Base-by-base conservation (phyloP, 768 basidiomycete species). In the Kwoniella pini region DNA sequence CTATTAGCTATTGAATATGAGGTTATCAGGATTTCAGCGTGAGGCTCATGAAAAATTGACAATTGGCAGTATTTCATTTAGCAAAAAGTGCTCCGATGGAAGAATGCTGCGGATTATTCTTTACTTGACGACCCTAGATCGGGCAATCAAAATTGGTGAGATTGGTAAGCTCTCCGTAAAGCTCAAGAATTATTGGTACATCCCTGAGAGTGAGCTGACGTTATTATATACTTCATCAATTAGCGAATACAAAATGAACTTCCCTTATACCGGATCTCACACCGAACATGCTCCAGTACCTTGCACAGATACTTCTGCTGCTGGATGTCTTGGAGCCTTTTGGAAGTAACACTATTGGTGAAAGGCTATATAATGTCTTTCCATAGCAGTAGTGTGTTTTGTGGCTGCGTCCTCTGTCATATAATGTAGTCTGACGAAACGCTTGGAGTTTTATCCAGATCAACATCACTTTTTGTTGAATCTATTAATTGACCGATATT, bases 101-200 rank as follows among this genome's bases (percentile, higher is more conserved):
- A 30, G 30, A 68, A 54, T 33, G 30, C 57, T 6, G 57, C 55
- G 22, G 59, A 68, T 30, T 61, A 68, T 49, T 63, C 62, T 10
- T 51, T 68, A 28, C 59, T 60, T 10, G 44, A 48, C 28, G 54
- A 53, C 27, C 57, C 57, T 6, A 39, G 39, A 19, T 27, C 51
- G 6, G 62, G 66, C 6, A 61, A 63, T 48, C 66, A 68, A 31
- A 21, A 60, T 13, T 63, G 33, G 66, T 68, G 50, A 63, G 62
- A 49, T 4, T 7, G 12, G 17, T 21, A 4, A 4, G 4, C 49
- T n/a, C 13, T 51, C 33, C 4, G n/a, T 22, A 10, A 27, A 15
- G 7, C 15, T 36, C 7, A 36, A 15, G 7, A 15, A 7, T 15
- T 36, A 36, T 36, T n/a, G n/a, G n/a, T n/a, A n/a, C n/a, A n/a